These are phyloP conservation scores for Arctostaphylos glauca DNA, from an alignment of 148 eudicot species.

Conservation along the genomic window DNA sequence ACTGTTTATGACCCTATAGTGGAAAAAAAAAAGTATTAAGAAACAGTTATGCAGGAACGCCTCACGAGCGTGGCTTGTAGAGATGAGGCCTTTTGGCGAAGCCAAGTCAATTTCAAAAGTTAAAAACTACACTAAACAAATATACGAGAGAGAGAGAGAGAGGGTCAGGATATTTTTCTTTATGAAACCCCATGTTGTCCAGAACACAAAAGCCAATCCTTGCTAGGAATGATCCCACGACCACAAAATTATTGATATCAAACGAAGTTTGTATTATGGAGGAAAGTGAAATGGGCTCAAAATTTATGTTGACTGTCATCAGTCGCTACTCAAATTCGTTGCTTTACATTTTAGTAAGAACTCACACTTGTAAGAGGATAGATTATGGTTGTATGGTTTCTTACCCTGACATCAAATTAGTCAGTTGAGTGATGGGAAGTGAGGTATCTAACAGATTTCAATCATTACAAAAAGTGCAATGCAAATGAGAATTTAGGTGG, in stretches of 20 bases:
- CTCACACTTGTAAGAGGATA: background rate
- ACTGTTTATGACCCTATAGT: conserved; percentile 73
- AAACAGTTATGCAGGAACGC: background rate
- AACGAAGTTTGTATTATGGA: background rate
- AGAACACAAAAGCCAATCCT: background rate
- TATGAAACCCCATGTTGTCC: background rate
- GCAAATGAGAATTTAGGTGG: background rate
- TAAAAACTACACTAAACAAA: background rate
- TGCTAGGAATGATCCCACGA: background rate
- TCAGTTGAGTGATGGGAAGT: background rate
- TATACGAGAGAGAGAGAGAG: background rate
- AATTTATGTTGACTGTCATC: background rate
- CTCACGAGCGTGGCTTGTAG: no score
- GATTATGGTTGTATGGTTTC: background rate
- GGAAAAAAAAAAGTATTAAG: background rate
- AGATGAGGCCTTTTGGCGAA: no score
- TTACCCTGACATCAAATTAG: background rate
- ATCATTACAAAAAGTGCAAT: background rate
- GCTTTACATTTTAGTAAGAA: background rate
- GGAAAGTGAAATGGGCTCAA: background rate
- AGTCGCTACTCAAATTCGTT: background rate
- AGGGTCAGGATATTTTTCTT: background rate
- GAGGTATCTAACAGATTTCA: background rate
- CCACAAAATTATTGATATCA: background rate
- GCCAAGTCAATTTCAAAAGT: background rate